Conservation (phyloP, 2,329 filamentous ascomycete species). For the Trichoderma brevicompactum region DNA sequence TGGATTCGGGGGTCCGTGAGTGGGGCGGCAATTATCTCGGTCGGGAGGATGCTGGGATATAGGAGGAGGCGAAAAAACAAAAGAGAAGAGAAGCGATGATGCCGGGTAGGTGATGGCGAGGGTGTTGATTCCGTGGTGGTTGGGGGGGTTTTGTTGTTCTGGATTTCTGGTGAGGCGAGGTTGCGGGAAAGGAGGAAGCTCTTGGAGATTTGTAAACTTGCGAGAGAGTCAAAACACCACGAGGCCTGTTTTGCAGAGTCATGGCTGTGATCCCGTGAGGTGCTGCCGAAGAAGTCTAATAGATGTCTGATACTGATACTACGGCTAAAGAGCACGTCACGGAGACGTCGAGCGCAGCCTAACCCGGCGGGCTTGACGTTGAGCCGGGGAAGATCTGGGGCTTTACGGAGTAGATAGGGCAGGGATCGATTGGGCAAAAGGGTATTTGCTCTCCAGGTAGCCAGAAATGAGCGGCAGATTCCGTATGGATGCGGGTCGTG, state of each 20-base stretch:
- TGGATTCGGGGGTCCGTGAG: constrained; percentile 24
- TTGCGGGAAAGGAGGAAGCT: not conserved
- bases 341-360: constrained; percentile 1
- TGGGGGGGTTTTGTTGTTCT: not conserved
- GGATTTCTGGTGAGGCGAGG: not conserved
- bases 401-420: constrained; percentile 9
- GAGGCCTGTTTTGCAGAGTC: too few relatives aligned
- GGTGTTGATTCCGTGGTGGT: not conserved
- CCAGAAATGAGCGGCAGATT: not conserved
- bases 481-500: not conserved
- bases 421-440: constrained; percentile 6
- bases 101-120: not conserved
- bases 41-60: not conserved
- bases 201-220: not conserved
- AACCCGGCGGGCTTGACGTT: constrained; percentile 10
- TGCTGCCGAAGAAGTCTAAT: too few relatives aligned
- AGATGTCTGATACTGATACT: too few relatives aligned
- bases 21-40: constrained; percentile 12
- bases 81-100: not conserved
- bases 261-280: too few relatives aligned
- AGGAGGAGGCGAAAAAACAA: not conserved
- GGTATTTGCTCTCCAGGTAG: too few relatives aligned
- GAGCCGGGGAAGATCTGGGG: constrained; percentile 6
- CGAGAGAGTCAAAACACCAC: not conserved
- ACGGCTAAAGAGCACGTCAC: not conserved